Percentiles rank a stretch among this genome's conserved stretches.
These are phyloP conservation scores for Lodderomyces orthopsilosis DNA, from an alignment of 1,139 yeast genomes.

Conservation along the genomic window DNA sequence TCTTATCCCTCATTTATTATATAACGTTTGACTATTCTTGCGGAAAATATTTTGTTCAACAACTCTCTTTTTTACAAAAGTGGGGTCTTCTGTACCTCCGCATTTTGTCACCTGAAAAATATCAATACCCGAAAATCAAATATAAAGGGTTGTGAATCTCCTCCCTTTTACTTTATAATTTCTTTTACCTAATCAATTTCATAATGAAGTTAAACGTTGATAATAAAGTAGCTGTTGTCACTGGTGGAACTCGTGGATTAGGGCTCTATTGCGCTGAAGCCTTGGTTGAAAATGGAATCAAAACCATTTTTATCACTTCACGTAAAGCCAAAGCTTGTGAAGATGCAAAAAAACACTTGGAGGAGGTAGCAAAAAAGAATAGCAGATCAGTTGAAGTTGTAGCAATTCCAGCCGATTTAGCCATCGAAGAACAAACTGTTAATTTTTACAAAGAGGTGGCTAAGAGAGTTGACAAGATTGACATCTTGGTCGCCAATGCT, in stretches of 20 bases:
- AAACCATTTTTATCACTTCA: slow-evolving; percentile 62
- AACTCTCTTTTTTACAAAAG: background rate
- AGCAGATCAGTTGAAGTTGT: slow-evolving; percentile 45
- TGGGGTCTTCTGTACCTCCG: background rate
- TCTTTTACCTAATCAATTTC: background rate
- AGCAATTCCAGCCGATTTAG: slow-evolving; percentile 61
- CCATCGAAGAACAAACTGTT: slow-evolving; percentile 49
- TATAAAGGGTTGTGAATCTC: background rate
- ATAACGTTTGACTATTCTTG: background rate
- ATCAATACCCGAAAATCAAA: background rate
- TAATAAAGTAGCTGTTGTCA: slow-evolving; percentile 67
- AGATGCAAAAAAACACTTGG: slow-evolving; percentile 53
- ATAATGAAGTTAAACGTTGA: slow-evolving; percentile 34
- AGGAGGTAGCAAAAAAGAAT: slow-evolving; percentile 41
- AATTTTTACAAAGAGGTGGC: slow-evolving; percentile 44
- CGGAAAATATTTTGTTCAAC: background rate
- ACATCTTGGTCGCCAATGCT: slow-evolving; percentile 73
- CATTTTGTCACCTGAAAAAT: slow-evolving; percentile 1
- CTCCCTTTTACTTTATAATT: background rate
- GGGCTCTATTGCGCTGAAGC: slow-evolving; percentile 71
- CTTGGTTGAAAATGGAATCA: slow-evolving; percentile 61
- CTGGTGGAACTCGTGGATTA: slow-evolving; percentile 81
- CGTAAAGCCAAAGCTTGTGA: slow-evolving; percentile 65
- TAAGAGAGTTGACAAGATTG: slow-evolving; percentile 44
- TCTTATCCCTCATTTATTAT: background rate